These are phyloP conservation scores for Sisymbrium altissimum DNA, from an alignment of 345 rosid genomes.

Conservation along the genomic window DNA sequence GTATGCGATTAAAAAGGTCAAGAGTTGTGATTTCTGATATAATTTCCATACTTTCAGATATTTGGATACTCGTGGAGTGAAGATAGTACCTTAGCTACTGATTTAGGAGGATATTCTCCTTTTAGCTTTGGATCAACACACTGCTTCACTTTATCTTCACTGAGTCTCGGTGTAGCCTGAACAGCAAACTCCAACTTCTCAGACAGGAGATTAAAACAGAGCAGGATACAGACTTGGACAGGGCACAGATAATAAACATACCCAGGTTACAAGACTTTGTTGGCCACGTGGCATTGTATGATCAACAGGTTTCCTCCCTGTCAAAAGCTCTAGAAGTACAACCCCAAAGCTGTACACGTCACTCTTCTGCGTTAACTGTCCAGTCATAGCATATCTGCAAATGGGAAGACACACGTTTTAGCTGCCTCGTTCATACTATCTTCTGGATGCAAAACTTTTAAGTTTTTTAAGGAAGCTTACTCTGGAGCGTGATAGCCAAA, in stretches of 20 bases:
- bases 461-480: conserved; percentile 43
- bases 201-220: neutral
- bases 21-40: too few relatives aligned
- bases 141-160: conserved; percentile 97
- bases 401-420: too few relatives aligned
- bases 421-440: too few relatives aligned
- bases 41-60: neutral
- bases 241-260: neutral
- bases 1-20: neutral
- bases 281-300: conserved; percentile 40
- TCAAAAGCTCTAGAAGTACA: conserved; percentile 37
- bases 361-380: conserved; percentile 39
- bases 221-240: neutral
- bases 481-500: conserved; percentile 99
- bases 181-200: neutral
- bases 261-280: conserved; percentile 40
- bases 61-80: neutral
- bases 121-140: conserved; percentile 96
- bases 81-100: conserved; percentile 55
- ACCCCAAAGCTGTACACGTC: conserved; percentile 38
- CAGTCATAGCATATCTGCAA: conserved; percentile 38
- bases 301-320: conserved; percentile 38
- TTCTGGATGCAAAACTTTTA: too few relatives aligned
- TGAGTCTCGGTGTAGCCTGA: conserved; percentile 98
- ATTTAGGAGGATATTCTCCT: conserved; percentile 90